These are phyloP conservation scores for Candida tibetensis DNA, from an alignment of 805 yeast species.

Conservation along the genomic window DNA sequence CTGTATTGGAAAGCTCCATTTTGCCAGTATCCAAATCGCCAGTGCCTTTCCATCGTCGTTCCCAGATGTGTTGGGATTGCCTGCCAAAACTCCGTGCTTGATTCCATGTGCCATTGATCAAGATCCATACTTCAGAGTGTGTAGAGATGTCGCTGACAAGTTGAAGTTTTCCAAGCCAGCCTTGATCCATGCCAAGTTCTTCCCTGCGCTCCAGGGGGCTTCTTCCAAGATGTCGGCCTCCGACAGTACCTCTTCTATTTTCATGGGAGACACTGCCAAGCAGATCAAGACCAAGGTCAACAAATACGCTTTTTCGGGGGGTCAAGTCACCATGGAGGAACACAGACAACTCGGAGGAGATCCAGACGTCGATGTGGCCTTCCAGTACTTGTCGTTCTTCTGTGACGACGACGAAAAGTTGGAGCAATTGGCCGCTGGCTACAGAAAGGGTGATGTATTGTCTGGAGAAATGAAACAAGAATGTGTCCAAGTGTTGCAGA, in stretches of 20 bases:
- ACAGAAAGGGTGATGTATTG: slow-evolving; percentile 75
- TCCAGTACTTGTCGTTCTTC: slow-evolving; percentile 88
- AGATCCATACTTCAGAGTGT: slow-evolving; percentile 96
- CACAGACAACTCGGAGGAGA: slow-evolving; percentile 90
- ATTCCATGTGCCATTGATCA: slow-evolving; percentile 99
- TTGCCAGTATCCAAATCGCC: slow-evolving; percentile 94
- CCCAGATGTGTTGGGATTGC: slow-evolving; percentile 86
- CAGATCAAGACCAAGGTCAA: slow-evolving; percentile 92
- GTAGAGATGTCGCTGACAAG: slow-evolving; percentile 96
- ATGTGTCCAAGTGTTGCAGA: slow-evolving; percentile 77
- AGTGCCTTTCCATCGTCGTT: slow-evolving; percentile 94
- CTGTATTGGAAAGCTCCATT: slow-evolving; percentile 90
- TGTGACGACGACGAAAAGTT: slow-evolving; percentile 82
- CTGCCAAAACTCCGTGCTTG: slow-evolving; percentile 88
- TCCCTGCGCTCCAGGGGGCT: slow-evolving; percentile 98
- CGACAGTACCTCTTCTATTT: slow-evolving; percentile 85
- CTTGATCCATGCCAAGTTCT: slow-evolving; percentile 88
- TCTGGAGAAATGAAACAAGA: slow-evolving; percentile 92
- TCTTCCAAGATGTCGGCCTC: slow-evolving; percentile 96
- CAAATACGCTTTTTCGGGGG: slow-evolving; percentile 96
- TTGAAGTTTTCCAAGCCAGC: slow-evolving; percentile 89
- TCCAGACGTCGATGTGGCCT: slow-evolving; percentile 94
- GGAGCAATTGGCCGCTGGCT: slow-evolving; percentile 56
- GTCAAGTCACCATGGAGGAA: slow-evolving; percentile 81
- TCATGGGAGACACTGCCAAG: slow-evolving; percentile 91